Conservation (phyloP, 345 rosid genomes). For the Eucalyptus cloeziana region DNA sequence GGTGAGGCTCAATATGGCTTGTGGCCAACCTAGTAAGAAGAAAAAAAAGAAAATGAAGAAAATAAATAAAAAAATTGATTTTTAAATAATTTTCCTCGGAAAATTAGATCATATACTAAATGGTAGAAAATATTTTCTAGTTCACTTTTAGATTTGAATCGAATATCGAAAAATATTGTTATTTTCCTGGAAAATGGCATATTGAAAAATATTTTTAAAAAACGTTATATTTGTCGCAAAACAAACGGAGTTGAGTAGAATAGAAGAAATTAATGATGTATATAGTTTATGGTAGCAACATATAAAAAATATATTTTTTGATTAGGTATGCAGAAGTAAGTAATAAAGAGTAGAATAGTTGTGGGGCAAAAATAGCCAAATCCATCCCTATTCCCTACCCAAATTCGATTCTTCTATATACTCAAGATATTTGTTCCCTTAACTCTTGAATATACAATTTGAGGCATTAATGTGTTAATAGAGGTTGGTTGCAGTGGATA, state of each 20-base stretch:
- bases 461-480: neutral
- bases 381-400: neutral
- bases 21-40: too few species aligned
- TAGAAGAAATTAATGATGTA: neutral
- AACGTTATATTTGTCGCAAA: too few species aligned
- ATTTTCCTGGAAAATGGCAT: too few species aligned
- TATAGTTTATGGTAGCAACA: neutral
- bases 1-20: too few species aligned
- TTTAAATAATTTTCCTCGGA: too few species aligned
- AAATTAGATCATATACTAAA: too few species aligned
- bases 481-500: neutral
- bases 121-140: too few species aligned
- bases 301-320: neutral
- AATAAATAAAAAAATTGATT: too few species aligned
- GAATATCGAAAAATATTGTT: too few species aligned
- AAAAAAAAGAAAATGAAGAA: rapidly evolving
- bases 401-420: neutral
- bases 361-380: neutral
- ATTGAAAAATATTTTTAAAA: too few species aligned
- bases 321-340: neutral
- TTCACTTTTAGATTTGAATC: too few species aligned
- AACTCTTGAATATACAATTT: neutral
- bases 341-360: neutral
- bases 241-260: neutral
- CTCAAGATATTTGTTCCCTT: neutral